Conservation (phyloP, 2,329 filamentous ascomycete genomes). For the Pseudogymnoascus sp. region DNA sequence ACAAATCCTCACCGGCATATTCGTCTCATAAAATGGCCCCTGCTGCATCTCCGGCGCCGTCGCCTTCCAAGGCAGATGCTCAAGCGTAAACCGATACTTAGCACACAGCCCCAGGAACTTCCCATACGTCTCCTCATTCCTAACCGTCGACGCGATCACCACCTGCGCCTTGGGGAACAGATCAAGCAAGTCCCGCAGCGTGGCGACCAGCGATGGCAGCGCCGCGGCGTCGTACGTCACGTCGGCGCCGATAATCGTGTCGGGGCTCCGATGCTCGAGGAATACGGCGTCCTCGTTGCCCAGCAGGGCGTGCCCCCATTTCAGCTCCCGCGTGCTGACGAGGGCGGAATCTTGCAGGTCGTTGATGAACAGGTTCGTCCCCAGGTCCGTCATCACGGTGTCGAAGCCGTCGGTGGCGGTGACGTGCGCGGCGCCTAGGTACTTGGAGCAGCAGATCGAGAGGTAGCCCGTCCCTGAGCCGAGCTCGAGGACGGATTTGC, state of each 20-base stretch:
- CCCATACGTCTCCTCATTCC: conserved; percentile 63
- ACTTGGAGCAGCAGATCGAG: conserved; percentile 65
- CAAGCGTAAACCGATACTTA: conserved; percentile 33
- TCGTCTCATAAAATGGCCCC: conserved; percentile 58
- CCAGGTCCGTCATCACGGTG: conserved; percentile 60
- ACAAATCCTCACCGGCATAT: conserved; percentile 53
- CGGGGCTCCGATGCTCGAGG: conserved; percentile 36
- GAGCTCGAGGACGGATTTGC: conserved; percentile 60
- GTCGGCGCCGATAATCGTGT: conserved; percentile 68
- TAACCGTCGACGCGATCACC: conserved; percentile 62
- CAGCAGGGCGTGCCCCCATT: conserved; percentile 34
- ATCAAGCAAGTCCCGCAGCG: conserved; percentile 54
- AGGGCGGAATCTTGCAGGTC: conserved; percentile 48
- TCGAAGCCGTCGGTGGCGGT: conserved; percentile 69
- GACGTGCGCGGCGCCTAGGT: conserved; percentile 52
- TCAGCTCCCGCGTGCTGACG: conserved; percentile 48
- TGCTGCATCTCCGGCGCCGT: conserved; percentile 37
- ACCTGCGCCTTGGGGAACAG: conserved; percentile 50
- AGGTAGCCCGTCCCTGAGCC: conserved; percentile 72
- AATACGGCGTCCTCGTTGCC: conserved; percentile 28
- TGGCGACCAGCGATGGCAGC: conserved; percentile 57
- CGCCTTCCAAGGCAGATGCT: conserved; percentile 38
- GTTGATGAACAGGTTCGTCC: conserved; percentile 64
- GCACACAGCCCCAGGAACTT: conserved; percentile 53
- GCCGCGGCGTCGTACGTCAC: conserved; percentile 66